These are phyloP conservation scores for Periglandula ipomoeae DNA, from an alignment of 2,329 filamentous ascomycete species.

Conservation along the genomic window DNA sequence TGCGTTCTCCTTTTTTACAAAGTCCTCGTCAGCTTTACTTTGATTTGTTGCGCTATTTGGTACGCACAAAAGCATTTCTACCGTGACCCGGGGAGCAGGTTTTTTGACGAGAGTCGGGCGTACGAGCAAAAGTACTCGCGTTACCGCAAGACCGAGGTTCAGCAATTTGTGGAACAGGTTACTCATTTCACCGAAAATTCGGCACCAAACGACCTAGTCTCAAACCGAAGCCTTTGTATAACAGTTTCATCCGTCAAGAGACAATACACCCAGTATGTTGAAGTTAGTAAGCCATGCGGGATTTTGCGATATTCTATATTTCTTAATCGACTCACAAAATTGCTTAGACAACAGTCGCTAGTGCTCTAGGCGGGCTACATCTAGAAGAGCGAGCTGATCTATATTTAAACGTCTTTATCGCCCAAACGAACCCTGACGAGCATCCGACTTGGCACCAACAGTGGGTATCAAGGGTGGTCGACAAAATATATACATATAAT, in stretches of 20 bases:
- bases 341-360: not conserved
- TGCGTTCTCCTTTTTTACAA: not conserved
- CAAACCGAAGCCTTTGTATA: not conserved
- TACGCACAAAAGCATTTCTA: not conserved
- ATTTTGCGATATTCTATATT: not conserved
- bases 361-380: not conserved
- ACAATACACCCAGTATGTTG: not conserved
- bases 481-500: not conserved
- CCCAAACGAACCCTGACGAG: not conserved
- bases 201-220: not conserved
- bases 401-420: not conserved
- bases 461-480: not conserved
- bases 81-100: not conserved
- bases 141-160: not conserved
- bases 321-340: not conserved
- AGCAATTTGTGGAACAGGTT: not conserved
- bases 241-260: not conserved
- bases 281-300: not conserved
- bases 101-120: not conserved
- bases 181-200: not conserved
- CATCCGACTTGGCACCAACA: not conserved
- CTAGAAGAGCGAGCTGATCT: not conserved
- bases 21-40: not conserved
- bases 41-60: not conserved
- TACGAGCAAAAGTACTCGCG: slow-evolving; percentile 3